phyloP scores from a whole-genome alignment of 164 flowering plant genomes.

The Vitis vinifera region ASM3070453v1 NC_081810.1:21704001-21704500 shows the following conservation, averaged over 20 bases:
- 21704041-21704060: too few species aligned
- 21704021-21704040: too few species aligned
- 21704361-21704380: conserved; percentile 37
- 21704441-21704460: conserved; percentile 32
- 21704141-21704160: too few species aligned
- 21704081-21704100: too few species aligned
- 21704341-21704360: conserved; percentile 72
- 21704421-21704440: conserved; percentile 52
- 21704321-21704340: neutral
- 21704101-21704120: too few species aligned
- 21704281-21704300: neutral
- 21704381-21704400: conserved; percentile 73
- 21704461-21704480: conserved; percentile 45
- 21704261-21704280: too few species aligned
- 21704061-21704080: too few species aligned
- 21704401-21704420: conserved; percentile 37
- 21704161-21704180: too few species aligned
- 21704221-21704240: neutral
- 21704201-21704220: too few species aligned
- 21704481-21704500: neutral
- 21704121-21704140: too few species aligned
- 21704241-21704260: neutral
- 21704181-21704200: too few species aligned
- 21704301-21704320: neutral
- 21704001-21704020: too few species aligned